phyloP scores from a whole-genome alignment of 257 asterid species.

The Pogostemon cablin region DNA sequence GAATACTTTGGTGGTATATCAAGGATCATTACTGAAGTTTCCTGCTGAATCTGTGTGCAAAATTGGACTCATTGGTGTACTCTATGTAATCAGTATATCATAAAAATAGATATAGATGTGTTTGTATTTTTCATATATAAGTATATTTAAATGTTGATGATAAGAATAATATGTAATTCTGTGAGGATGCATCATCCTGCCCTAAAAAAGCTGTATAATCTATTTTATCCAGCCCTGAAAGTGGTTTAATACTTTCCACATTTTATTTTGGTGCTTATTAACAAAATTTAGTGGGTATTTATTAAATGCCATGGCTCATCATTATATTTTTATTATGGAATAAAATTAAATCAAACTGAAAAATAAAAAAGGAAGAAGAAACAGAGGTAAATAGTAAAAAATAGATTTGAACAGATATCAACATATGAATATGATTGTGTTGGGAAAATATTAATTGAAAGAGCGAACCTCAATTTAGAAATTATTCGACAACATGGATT shows the following conservation, averaged over 20 bases:
- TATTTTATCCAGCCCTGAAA: background rate
- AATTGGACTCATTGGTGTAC: background rate
- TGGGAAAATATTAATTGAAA: no score
- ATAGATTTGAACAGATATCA: no score
- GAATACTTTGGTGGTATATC: slow-evolving; percentile 14
- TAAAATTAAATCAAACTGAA: no score
- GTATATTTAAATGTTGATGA: background rate
- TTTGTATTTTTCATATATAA: background rate
- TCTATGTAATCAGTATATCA: background rate
- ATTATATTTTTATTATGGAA: no score
- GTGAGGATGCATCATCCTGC: background rate
- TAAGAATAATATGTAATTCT: background rate
- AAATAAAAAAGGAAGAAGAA: no score
- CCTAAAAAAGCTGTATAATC: background rate
- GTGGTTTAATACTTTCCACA: background rate
- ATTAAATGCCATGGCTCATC: background rate
- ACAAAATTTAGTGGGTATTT: background rate
- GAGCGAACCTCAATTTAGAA: no score
- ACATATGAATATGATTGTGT: no score
- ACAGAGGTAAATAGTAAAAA: no score
- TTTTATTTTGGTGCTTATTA: background rate
- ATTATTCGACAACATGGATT: no score
- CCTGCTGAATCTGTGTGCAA: slow-evolving; percentile 18
- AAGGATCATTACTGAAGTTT: background rate
- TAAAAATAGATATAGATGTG: background rate